Base-by-base conservation (phyloP, 2,329 filamentous ascomycete species). In the Scedosporium boydii region DNA sequence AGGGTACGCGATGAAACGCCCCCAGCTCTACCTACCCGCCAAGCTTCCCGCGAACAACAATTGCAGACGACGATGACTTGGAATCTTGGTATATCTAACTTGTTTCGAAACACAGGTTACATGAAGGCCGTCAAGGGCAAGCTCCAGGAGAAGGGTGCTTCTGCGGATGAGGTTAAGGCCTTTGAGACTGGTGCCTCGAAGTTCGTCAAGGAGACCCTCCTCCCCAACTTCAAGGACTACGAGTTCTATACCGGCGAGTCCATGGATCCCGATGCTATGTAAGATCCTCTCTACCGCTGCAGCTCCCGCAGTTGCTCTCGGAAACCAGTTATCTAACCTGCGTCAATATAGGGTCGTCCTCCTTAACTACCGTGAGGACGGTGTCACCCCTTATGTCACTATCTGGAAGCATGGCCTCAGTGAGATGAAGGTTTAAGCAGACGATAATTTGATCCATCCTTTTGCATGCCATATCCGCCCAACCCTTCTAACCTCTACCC, bases 361-460 rank as follows among this genome's bases (percentile, higher is more conserved):
- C 69, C 89, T 97, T 75, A 96, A 97, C 85, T 99, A 96, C 86
- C 93, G 95, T 71, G 93, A 96, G 77, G 95, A 98, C 71, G 95
- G 95, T 76, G 77, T 88, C 69, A 98, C 93, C 62, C 95, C 95
- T 65, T 99, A 84, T 75, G 82, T 96, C 71, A 89, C 86, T 69
- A 80, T 96, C 81, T 98, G 93, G 93, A 97, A 98, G 87, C 89
- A 97, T 80, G 95, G 93, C 73, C 79, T 98, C 67, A 82, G 80
- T 70, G 88, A 89, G 81, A 87, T 86, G 83, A 98, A 99, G 90
- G 92, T 98, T 70, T 99, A 93, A 82, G 21, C 23, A 16, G 12
- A 14, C 18, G 23, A 55, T 27, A 23, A 6, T 55, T 14, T 68
- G 23, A 23, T 59, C 55, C 41, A 27, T 58, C 46, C 27, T 41